Evolutionary conservation across 345 rosid genomes (phyloP).

Genomic region (Syzygium aromaticum): DNA sequence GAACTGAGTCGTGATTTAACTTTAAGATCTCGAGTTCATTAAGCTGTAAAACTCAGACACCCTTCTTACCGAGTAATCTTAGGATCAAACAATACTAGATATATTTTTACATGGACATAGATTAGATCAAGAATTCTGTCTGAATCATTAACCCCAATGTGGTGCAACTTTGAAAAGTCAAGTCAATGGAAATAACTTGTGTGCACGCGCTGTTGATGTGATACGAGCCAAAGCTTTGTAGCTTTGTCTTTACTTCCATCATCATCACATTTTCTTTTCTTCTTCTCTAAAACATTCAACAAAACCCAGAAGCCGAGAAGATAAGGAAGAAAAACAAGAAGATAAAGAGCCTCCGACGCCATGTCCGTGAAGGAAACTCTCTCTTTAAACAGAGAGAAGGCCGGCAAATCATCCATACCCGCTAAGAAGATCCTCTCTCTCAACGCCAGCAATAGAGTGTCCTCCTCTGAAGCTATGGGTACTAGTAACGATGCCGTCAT

Average conservation of each 20-base stretch:
- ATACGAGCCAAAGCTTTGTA: neutral
- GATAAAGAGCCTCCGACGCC: neutral
- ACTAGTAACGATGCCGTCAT: neutral
- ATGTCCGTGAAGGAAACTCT: constrained; percentile 37
- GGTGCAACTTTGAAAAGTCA: constrained; percentile 11
- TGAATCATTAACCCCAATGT: neutral
- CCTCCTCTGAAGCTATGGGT: neutral
- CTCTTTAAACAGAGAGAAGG: neutral
- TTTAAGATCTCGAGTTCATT: neutral
- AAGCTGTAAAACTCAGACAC: neutral
- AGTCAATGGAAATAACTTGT: constrained; percentile 12
- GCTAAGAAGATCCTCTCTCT: constrained; percentile 11
- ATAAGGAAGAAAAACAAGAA: neutral
- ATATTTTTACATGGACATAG: neutral
- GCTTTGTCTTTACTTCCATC: neutral
- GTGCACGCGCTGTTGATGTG: constrained; percentile 2
- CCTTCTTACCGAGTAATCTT: neutral
- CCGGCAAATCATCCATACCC: constrained; percentile 2
- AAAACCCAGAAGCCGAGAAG: neutral
- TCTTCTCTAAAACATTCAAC: neutral
- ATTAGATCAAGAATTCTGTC: neutral
- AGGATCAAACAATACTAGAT: neutral
- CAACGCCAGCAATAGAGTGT: neutral
- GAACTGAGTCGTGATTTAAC: neutral
- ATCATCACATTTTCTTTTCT: neutral